Percentiles rank a stretch among this genome's conserved stretches.
phyloP scores from a whole-genome alignment of 371 early-diverging fungal species.

The Syncephalastrum monosporum region DNA sequence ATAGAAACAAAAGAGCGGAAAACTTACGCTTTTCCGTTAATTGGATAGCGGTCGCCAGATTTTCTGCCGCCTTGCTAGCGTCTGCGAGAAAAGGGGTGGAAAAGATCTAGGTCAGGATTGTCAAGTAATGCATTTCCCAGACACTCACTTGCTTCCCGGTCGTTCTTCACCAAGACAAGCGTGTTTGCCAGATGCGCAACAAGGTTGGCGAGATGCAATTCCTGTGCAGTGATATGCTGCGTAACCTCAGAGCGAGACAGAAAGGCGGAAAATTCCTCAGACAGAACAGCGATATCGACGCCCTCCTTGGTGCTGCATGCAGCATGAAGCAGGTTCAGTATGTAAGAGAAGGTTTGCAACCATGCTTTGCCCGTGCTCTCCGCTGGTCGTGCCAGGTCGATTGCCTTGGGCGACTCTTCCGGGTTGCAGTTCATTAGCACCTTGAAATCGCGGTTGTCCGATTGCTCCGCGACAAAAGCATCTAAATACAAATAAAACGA shows the following conservation, averaged over 20 bases:
- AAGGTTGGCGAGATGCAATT: conserved; percentile 27
- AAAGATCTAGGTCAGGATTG: too few relatives aligned
- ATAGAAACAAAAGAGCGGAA: too few relatives aligned
- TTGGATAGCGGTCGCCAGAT: conserved; percentile 12
- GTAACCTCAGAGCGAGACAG: conserved; percentile 17
- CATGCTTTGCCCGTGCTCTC: conserved; percentile 32
- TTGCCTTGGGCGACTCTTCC: conserved; percentile 31
- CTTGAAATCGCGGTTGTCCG: conserved; percentile 66
- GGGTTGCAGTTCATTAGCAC: conserved; percentile 60
- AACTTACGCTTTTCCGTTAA: conserved; percentile 10
- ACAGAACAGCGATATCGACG: conserved; percentile 16
- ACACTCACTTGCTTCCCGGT: conserved; percentile 13
- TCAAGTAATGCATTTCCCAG: background rate
- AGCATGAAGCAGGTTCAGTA: conserved; percentile 26
- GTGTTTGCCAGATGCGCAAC: conserved; percentile 23
- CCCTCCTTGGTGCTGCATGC: conserved; percentile 33
- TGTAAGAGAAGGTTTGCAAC: conserved; percentile 36
- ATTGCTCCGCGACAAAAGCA: conserved; percentile 25
- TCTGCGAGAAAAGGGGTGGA: background rate
- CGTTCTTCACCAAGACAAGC: conserved; percentile 17
- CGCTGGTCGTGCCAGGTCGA: conserved; percentile 40
- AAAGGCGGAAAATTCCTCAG: conserved; percentile 15
- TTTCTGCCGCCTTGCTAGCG: conserved; percentile 11
- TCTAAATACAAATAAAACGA: conserved; percentile 13
- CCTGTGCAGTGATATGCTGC: conserved; percentile 22